Evolutionary conservation across 306 rosid genomes (phyloP).

Genomic region (Medicago truncatula): DNA sequence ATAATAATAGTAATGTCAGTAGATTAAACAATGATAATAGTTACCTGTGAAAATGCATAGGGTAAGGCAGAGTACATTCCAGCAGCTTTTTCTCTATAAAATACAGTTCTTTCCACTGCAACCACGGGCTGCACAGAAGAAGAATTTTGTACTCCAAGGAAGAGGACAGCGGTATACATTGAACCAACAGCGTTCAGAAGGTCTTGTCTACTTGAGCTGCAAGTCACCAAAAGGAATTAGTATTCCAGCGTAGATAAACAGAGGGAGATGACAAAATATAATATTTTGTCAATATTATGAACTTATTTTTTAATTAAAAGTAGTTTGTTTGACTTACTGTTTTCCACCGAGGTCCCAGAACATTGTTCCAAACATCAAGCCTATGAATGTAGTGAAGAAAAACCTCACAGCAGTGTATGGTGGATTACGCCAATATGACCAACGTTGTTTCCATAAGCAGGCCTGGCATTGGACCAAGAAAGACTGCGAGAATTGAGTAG

Average conservation of each 20-base stretch:
- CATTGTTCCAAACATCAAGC: slow-evolving; percentile 52
- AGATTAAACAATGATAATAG: not conserved
- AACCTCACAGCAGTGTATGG: slow-evolving; percentile 58
- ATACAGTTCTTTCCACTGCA: slow-evolving; percentile 64
- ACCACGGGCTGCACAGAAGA: slow-evolving; percentile 61
- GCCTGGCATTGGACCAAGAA: slow-evolving; percentile 70
- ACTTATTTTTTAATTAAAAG: not conserved
- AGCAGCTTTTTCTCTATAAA: slow-evolving; percentile 68
- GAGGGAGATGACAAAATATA: not conserved
- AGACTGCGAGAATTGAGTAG: slow-evolving; percentile 62
- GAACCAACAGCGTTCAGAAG: slow-evolving; percentile 60
- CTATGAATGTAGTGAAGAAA: slow-evolving; percentile 51
- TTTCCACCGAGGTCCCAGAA: slow-evolving; percentile 58
- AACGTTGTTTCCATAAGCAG: slow-evolving; percentile 80
- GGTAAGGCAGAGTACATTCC: slow-evolving; percentile 74
- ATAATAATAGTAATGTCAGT: not conserved
- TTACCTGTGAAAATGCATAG: slow-evolving; percentile 71
- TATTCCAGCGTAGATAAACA: not conserved
- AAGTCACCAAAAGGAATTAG: slow-evolving; percentile 15
- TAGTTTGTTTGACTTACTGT: slow-evolving; percentile 39
- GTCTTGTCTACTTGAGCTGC: slow-evolving; percentile 43
- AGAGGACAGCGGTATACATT: slow-evolving; percentile 58
- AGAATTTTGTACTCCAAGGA: slow-evolving; percentile 62
- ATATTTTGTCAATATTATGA: not conserved
- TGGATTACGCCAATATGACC: slow-evolving; percentile 66